These are phyloP conservation scores for Radiomyces spectabilis DNA, from an alignment of 192 early-diverging fungal species.

Conservation along the genomic window DNA sequence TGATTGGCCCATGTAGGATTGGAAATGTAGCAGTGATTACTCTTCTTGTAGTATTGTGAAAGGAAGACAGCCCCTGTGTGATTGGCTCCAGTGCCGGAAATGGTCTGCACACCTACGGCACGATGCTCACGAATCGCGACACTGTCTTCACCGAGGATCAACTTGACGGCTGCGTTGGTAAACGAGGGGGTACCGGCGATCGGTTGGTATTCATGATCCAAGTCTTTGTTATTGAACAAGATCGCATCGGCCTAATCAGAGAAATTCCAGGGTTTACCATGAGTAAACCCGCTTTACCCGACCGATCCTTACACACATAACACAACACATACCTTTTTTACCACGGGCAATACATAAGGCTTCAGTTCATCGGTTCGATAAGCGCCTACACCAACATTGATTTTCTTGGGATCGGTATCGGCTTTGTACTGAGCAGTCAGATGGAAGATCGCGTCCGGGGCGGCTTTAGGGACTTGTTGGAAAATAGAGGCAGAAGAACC, in stretches of 20 bases:
- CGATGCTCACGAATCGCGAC: conserved; percentile 35
- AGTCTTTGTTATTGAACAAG: conserved; percentile 51
- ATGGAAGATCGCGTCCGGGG: conserved; percentile 76
- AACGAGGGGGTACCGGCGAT: conserved; percentile 89
- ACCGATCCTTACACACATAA: neutral
- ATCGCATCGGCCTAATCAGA: conserved; percentile 68
- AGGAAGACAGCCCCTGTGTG: conserved; percentile 90
- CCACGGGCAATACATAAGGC: conserved; percentile 86
- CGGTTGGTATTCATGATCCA: conserved; percentile 96
- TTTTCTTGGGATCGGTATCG: conserved; percentile 85
- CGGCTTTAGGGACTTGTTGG: too few species aligned
- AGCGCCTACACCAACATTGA: conserved; percentile 97
- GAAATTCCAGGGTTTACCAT: too few species aligned
- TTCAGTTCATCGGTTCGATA: conserved; percentile 91
- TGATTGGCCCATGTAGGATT: conserved; percentile 99
- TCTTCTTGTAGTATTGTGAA: conserved; percentile 64
- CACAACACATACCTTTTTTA: conserved; percentile 60
- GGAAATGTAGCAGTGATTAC: conserved; percentile 87
- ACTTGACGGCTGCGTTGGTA: conserved; percentile 69
- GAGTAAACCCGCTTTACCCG: neutral
- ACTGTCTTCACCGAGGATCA: conserved; percentile 80
- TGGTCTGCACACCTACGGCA: conserved; percentile 26
- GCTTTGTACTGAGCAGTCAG: conserved; percentile 95
- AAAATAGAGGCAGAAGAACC: too few species aligned
- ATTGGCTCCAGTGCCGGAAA: conserved; percentile 97